Evolutionary conservation across 805 yeast genomes (phyloP), one percentile per base, ranked within the genome.

Genomic region (Spathaspora boniae): DNA sequence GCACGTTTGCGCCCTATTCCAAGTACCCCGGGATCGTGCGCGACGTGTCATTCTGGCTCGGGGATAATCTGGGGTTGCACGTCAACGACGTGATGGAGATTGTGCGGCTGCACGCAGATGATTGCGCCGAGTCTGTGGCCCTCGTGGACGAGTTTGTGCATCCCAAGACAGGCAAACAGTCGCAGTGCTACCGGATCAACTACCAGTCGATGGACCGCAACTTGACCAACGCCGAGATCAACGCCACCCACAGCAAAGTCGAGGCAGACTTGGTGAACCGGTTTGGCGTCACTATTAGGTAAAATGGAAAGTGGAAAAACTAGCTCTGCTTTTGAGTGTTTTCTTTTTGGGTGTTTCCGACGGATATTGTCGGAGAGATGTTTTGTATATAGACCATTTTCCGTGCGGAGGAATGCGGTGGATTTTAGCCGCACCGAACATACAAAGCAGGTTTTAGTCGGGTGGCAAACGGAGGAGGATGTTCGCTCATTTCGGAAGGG

Each of bases 191-290:
- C 70, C 70, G 98, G 47, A 75, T 93, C 40, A 82, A 83, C 54
- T 93, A 87, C 62, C 98, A 93, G 63, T 84, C 96, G 2, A 89
- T 93, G 97, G 97, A 91, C 50, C 76, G 96, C 50, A 83, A 84
- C 39, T 68, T 93, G 47, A 86, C 95, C 17, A 87, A 84, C 54
- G 82, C 76, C 2, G 98, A 93, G 56, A 74, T 93, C 36, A 91
- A 91, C 53, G 67, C 51, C 1, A 63, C 87, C 31, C 95, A 93
- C 53, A 73, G 74, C 2, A 56, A 64, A 26, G 85, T 91, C 17
- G 78, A 86, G 43, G 47, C 56, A 1, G 73, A 72, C n/a, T 67
- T 93, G 45, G 64, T 60, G 14, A 53, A 65, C 5, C 63, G 55
- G 29, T 82, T 71, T 49, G 64, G 68, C 3, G 80, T 88, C 6